phyloP scores from a whole-genome alignment of 768 basidiomycete species.

The Pleurotus djamor region DNA sequence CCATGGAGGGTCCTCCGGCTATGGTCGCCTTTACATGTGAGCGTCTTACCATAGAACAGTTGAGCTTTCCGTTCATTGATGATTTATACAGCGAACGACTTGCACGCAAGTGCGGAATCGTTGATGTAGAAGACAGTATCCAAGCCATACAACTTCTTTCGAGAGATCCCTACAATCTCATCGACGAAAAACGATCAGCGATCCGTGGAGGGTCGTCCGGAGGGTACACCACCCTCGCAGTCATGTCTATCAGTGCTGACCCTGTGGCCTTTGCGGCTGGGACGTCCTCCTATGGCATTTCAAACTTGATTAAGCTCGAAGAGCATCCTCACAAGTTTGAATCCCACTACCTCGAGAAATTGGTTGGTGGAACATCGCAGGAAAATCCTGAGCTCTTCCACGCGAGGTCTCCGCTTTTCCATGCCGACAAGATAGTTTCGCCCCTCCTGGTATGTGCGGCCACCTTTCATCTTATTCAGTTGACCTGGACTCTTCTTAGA shows the following conservation, averaged over 20 bases:
- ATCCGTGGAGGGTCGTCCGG: constrained; percentile 77
- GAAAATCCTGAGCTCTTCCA: constrained; percentile 55
- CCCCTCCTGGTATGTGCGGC: constrained; percentile 58
- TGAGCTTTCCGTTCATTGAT: not conserved
- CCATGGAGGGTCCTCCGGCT: constrained; percentile 74
- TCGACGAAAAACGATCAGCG: constrained; percentile 61
- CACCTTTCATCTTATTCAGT: not conserved
- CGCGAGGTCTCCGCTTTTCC: constrained; percentile 59
- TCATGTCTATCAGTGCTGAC: constrained; percentile 35
- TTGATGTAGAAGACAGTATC: constrained; percentile 69
- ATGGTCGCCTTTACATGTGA: constrained; percentile 61
- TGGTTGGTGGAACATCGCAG: constrained; percentile 58
- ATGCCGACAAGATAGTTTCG: constrained; percentile 57
- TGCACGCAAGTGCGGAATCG: constrained; percentile 66
- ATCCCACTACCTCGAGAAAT: constrained; percentile 51
- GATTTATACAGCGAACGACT: constrained; percentile 39
- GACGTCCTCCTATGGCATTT: constrained; percentile 66
- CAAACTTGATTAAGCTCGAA: constrained; percentile 54
- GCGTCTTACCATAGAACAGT: not conserved
- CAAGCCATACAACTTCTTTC: constrained; percentile 51
- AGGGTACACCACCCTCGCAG: constrained; percentile 65
- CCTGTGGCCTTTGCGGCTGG: constrained; percentile 58
- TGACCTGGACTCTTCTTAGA: constrained; percentile 29
- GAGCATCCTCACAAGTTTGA: constrained; percentile 76
- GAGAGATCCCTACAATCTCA: constrained; percentile 40